Evolutionary conservation across 352 stramenopile species (phyloP), one percentile per base, ranked within the genome.

Genomic region (Pythium angustatum): DNA sequence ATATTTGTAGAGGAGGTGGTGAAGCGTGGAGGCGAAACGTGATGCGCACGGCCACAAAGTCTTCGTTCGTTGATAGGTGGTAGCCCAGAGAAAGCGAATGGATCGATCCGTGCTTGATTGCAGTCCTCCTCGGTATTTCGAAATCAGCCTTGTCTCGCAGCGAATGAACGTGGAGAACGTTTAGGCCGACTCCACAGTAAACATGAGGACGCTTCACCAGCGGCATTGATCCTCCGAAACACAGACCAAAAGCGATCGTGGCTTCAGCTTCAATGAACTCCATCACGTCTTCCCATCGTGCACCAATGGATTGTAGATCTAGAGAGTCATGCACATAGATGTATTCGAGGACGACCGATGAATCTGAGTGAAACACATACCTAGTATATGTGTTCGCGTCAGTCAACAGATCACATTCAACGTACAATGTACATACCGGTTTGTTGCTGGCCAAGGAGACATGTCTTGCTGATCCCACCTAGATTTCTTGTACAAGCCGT

Each of bases 381-480:
- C 61, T 65, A 10, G 19, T 5, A 47, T 5, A 47, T n/a, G 4
- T n/a, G 10, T 15, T 26, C 40, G 11, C 40, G 11, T 47, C 3
- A 47, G 40, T 26, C 36, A 9, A 17, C 14, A 43, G n/a, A 43
- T 19, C 40, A 12, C 22, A n/a, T 5, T 12, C 17, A 26, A 3
- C 17, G 14, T 26, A 5, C 15, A 47, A 22, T 26, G 3, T 8
- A 47, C 40, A 12, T n/a, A 65, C 58, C 58, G 45, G 36, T 65
- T 57, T 9, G 8, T 26, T 1, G 15, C 30, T 17, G 33, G 43
- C 11, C 38, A 24, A 24, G 50, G 15, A 28, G 38, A 11, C 43
- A 68, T 68, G 26, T 62, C 61, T 2, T 34, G 31, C 36, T 41
- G 41, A 57, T 68, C 41, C 61, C 61, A 68, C 7, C 61, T 38